Percentiles rank a stretch among this genome's conserved stretches.
phyloP scores from a whole-genome alignment of 1,139 yeast genomes.

The Diutina neorugosa region DNA sequence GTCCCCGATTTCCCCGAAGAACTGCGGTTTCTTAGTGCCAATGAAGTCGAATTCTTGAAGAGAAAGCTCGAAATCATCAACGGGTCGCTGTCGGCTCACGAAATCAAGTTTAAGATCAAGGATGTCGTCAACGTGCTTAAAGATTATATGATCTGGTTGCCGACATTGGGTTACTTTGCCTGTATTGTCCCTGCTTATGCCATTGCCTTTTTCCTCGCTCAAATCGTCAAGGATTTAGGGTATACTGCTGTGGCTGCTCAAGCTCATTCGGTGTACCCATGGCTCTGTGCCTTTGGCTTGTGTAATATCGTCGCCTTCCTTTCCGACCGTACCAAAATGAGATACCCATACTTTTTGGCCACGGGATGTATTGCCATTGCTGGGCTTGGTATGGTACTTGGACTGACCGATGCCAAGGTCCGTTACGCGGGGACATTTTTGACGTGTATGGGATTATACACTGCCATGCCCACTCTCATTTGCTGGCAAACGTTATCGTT shows the following conservation, averaged over 20 bases:
- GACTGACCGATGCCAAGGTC: slow-evolving; percentile 18
- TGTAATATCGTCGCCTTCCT: slow-evolving; percentile 33
- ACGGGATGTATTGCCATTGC: slow-evolving; percentile 32
- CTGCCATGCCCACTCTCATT: slow-evolving; percentile 56
- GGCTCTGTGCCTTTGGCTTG: slow-evolving; percentile 52
- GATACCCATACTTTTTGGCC: slow-evolving; percentile 37
- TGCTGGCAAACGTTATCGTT: slow-evolving; percentile 63
- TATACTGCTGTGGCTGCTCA: slow-evolving; percentile 54
- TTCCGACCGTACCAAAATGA: slow-evolving; percentile 35
- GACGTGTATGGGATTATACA: slow-evolving; percentile 49
- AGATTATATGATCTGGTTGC: slow-evolving; percentile 31
- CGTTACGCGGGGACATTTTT: slow-evolving; percentile 64
- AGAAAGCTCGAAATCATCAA: neutral
- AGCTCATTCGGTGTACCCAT: slow-evolving; percentile 60
- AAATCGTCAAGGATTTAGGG: slow-evolving; percentile 45
- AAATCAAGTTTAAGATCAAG: neutral
- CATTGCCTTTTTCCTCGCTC: slow-evolving; percentile 59
- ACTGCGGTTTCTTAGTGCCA: neutral
- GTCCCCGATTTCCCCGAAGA: slow-evolving; percentile 3
- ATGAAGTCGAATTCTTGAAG: neutral
- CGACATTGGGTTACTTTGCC: slow-evolving; percentile 51
- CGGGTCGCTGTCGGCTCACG: slow-evolving; percentile 2
- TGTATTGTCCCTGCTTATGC: slow-evolving; percentile 58
- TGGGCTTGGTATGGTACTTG: slow-evolving; percentile 43
- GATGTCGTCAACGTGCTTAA: neutral